A percentile compares a stretch with the other conserved stretches of the same genome.
These are phyloP conservation scores for Wallemia mellicola DNA, from an alignment of 1,284 basidiomycete species.

Conservation along the genomic window DNA sequence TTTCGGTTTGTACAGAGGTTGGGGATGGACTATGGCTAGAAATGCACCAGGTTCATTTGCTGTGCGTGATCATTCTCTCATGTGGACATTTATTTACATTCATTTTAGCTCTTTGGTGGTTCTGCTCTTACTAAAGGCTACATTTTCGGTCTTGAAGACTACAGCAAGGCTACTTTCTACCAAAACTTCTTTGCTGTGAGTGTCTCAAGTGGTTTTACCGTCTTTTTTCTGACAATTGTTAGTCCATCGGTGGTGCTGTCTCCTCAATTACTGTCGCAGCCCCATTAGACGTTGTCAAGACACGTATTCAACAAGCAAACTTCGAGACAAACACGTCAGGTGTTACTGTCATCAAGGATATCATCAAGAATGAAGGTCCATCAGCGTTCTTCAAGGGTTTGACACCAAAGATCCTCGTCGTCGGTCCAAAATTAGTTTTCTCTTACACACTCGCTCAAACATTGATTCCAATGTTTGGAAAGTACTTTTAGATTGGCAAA, in stretches of 20 bases:
- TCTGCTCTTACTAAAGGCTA: constrained; percentile 86
- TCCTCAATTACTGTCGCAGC: constrained; percentile 88
- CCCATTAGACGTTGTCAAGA: constrained; percentile 86
- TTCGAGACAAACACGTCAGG: constrained; percentile 70
- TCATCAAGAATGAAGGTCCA: constrained; percentile 59
- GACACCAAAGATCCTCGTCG: constrained; percentile 84
- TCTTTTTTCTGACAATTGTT: too few relatives aligned
- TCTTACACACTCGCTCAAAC: constrained; percentile 90
- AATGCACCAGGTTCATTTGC: constrained; percentile 92
- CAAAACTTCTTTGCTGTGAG: constrained; percentile 25
- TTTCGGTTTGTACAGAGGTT: constrained; percentile 63
- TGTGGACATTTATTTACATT: too few relatives aligned
- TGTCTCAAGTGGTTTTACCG: too few relatives aligned
- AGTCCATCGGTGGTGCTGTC: constrained; percentile 68
- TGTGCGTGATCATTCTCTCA: too few relatives aligned
- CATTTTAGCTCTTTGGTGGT: constrained; percentile 89
- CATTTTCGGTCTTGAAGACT: constrained; percentile 60
- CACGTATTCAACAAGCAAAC: constrained; percentile 90
- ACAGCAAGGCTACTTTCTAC: constrained; percentile 68
- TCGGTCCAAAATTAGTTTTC: constrained; percentile 93
- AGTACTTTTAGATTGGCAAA: constrained; percentile 24
- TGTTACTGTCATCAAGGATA: constrained; percentile 54
- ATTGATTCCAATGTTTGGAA: constrained; percentile 72
- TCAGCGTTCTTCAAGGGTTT: constrained; percentile 87
- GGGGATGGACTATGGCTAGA: constrained; percentile 95